Evolutionary conservation across 805 yeast genomes (phyloP), one percentile per base, ranked within the genome.

Genomic region (Limtongia smithiae): DNA sequence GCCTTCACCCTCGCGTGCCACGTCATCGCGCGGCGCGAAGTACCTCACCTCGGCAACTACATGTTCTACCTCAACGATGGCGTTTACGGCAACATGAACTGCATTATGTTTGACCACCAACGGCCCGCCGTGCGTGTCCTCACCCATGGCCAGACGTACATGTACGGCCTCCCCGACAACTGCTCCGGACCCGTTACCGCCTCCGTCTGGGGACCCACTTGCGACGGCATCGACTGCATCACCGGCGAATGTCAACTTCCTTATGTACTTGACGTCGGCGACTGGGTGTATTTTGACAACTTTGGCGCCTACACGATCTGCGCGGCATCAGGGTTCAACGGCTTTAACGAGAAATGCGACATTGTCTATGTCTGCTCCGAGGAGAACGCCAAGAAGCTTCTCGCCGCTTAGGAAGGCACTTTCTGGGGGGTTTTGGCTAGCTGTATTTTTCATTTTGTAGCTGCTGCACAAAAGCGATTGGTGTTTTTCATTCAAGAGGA

Each of bases 151-250:
- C 74, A 75, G 37, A 64, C 71, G 38, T 78, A 74, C 64, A 67
- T 68, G 52, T 54, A 47, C 34, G 54, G 51, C 22, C 38, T 36
- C 20, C 48, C 47, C 11, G 58, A 54, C 37, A 54, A 54, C 34
- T 46, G 57, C 43, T 15, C 36, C 25, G 57, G 57, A 1, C 52
- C 58, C 9, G 51, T 59, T 64, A 66, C 43, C 2, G 55, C 61
- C 45, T 85, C 95, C 3, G 76, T 93, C 52, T 91, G 98, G 98
- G 98, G 98, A 4, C 98, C 97, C 38, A 91, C 97, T 17, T 91
- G 98, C 71, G 98, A 91, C 69, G 97, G 97, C 2, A 74, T 91
- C 55, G 98, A 91, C 67, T 84, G 95, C 66, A 79, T 91, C 50
- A 66, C 84, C 17, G 66, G 72, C 40, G 72, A 71, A 32, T 71